Conservation (phyloP, 352 stramenopile species). For the Pythium diclinum region DNA sequence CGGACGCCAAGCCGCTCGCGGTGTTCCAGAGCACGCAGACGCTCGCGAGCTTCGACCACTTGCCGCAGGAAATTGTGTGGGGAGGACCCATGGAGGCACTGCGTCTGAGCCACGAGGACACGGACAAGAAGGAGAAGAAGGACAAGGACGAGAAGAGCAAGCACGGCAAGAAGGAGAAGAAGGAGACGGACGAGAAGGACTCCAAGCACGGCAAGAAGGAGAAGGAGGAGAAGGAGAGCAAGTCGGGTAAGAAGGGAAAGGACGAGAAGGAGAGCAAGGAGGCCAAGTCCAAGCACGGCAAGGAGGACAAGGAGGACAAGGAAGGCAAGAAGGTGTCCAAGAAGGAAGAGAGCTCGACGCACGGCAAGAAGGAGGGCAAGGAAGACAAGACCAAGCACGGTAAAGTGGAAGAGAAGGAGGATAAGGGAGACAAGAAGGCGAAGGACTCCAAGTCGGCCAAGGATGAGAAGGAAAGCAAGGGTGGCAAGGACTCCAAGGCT, state of each 20-base stretch:
- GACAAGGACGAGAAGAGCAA: not conserved
- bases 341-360: too few relatives aligned
- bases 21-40: constrained; percentile 14
- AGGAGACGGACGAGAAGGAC: not conserved
- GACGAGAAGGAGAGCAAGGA: too few relatives aligned
- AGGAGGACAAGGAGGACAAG: not conserved
- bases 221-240: constrained; percentile 6
- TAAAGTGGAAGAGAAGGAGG: too few relatives aligned
- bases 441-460: too few relatives aligned
- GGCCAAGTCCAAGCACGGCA: not conserved
- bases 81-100: not conserved
- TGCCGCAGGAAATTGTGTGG: constrained; percentile 22
- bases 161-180: constrained; percentile 3
- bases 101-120: constrained; percentile 2
- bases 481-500: too few relatives aligned
- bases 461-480: too few relatives aligned
- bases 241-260: too few relatives aligned
- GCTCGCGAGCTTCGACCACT: constrained; percentile 14
- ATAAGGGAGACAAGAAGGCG: too few relatives aligned
- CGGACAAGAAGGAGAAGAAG: not conserved
- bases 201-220: not conserved
- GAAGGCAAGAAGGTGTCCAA: too few relatives aligned
- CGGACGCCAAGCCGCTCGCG: constrained; percentile 3
- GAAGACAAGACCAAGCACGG: too few relatives aligned
- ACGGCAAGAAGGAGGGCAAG: too few relatives aligned